Conservation (phyloP, 1,139 yeast genomes). For the Geotrichum siamense region DNA sequence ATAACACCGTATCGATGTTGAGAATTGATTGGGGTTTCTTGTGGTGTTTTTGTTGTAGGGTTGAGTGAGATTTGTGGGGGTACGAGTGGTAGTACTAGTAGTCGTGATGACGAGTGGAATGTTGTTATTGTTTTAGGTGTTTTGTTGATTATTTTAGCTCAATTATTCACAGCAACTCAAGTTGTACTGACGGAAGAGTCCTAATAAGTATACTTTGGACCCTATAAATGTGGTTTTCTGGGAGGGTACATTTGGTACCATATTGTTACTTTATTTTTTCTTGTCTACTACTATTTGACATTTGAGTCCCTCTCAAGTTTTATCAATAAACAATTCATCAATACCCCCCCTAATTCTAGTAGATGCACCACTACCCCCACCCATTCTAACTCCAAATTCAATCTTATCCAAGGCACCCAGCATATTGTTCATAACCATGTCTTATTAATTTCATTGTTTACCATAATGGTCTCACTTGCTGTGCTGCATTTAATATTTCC, state of each 20-base stretch:
- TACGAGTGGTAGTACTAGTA: conserved; percentile 18
- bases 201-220: conserved; percentile 46
- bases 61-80: conserved; percentile 56
- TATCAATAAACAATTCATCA: no score
- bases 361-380: conserved; percentile 41
- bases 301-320: no score
- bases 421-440: conserved; percentile 42
- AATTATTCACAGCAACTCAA: conserved; percentile 62
- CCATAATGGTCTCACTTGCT: conserved; percentile 68
- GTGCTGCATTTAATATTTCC: conserved; percentile 61
- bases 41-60: conserved; percentile 70
- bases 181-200: conserved; percentile 69
- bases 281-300: conserved; percentile 43
- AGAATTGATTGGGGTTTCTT: conserved; percentile 52
- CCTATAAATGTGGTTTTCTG: conserved; percentile 66
- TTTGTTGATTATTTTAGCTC: conserved; percentile 52
- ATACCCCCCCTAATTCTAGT: no score
- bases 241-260: conserved; percentile 66
- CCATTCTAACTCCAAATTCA: no score
- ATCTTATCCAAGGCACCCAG: conserved; percentile 45
- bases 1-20: conserved; percentile 63
- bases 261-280: conserved; percentile 39
- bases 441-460: conserved; percentile 47
- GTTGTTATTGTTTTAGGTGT: conserved; percentile 43
- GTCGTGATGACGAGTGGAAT: conserved; percentile 22